Base-by-base conservation (phyloP, 805 yeast genomes). In the Cyberlindnera americana region DNA sequence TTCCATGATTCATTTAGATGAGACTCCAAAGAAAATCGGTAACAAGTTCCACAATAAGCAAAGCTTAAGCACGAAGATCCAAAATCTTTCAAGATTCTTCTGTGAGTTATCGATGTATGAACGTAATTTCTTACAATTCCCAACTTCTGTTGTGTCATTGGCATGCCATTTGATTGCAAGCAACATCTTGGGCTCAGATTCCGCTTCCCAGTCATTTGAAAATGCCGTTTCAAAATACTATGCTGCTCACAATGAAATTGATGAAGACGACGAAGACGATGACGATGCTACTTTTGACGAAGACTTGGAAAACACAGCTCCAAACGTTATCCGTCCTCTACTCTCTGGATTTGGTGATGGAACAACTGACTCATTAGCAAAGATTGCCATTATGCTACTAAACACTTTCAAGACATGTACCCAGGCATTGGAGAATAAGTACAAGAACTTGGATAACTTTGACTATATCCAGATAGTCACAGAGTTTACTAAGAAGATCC, bases 41-140 rank as follows among this genome's bases (percentile, higher is more conserved):
- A 34, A 37, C 17, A 52, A 41, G 17, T 40, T 45, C 35, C 44
- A 41, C 23, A 41, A 39, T 29, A 49, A 50, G 27, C n/a, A 40
- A 9, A 30, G 32, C 16, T 21, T 48, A 1, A 33, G 37, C 14
- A 18, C 40, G 2, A 47, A 46, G 39, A 47, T 47, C 19, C 47
- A 43, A 18, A 29, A 23, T 6, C 58, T 76, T 14, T 64, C 74
- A 3, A 61, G 78, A 30, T 77, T 77, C 48, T 65, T 78, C 28
- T 70, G 79, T 49, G 82, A 78, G 52, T 54, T 77, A 18, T 62
- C 80, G 1, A 50, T 75, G 21, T 77, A 76, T 48, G 73, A 75
- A 38, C 66, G 73, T 40, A 66, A 61, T 41, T 75, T 72, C 46
- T 48, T 77, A 43, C 60, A 66, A 8, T 62, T 70, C 35, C 67